Conservation (phyloP, 805 yeast species). For the Komagataella pastoris region DNA sequence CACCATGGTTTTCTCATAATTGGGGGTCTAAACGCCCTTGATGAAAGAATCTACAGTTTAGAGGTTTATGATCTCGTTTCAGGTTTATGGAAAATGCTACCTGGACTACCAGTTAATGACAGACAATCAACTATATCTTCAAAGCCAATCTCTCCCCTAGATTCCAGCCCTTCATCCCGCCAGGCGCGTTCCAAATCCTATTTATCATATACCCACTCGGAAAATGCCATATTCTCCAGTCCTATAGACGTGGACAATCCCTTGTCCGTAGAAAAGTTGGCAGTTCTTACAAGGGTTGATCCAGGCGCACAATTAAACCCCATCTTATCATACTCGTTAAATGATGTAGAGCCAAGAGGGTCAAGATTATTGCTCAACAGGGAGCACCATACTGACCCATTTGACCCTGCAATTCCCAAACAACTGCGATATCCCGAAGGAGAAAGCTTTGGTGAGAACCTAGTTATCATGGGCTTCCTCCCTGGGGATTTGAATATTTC, state of each 20-base stretch:
- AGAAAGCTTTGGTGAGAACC: conserved; percentile 52
- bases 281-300: background rate
- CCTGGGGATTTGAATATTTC: conserved; percentile 33
- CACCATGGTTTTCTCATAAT: conserved; percentile 37
- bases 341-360: conserved; percentile 3
- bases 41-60: conserved; percentile 19
- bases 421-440: conserved; percentile 43
- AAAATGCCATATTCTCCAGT: background rate
- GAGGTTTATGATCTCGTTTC: conserved; percentile 32
- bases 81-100: conserved; percentile 9
- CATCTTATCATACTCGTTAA: conserved; percentile 9
- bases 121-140: background rate
- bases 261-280: background rate
- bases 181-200: background rate
- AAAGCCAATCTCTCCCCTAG: background rate
- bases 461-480: conserved; percentile 47
- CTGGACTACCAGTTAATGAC: background rate
- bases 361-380: conserved; percentile 7
- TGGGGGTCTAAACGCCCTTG: conserved; percentile 34
- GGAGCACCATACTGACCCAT: conserved; percentile 4
- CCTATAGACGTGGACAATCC: background rate
- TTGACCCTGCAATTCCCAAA: conserved; percentile 24
- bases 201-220: background rate
- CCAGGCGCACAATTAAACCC: conserved; percentile 8
- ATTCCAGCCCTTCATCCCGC: background rate